Conservation (phyloP, 495 filamentous ascomycete genomes). For the Podospora sp. region DNA sequence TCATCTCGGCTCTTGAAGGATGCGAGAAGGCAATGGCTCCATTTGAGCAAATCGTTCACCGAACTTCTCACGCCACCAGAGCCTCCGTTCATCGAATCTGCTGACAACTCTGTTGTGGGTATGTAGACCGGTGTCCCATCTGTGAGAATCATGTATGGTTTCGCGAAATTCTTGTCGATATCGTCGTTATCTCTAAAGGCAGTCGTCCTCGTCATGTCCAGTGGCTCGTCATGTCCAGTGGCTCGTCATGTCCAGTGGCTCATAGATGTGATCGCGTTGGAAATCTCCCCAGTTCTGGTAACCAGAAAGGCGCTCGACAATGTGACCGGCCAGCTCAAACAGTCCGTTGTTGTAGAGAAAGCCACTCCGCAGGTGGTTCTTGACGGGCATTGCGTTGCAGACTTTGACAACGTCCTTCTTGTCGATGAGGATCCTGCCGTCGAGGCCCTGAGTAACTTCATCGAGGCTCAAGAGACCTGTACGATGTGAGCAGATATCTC, state of each 20-base stretch:
- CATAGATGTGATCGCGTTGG: conserved; percentile 8
- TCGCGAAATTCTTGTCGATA: conserved; percentile 6
- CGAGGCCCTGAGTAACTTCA: conserved; percentile 15
- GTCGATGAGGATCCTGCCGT: conserved; percentile 8
- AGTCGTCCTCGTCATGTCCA: conserved; percentile 7
- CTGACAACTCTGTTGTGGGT: not conserved
- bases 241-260: conserved; percentile 7
- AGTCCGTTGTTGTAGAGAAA: conserved; percentile 16
- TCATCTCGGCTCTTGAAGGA: too few species aligned
- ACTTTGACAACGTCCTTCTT: conserved; percentile 19
- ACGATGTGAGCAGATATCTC: conserved; percentile 15
- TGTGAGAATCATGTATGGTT: conserved; percentile 3
- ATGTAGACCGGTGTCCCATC: not conserved
- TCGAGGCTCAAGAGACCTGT: conserved; percentile 9
- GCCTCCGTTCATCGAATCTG: conserved; percentile 16
- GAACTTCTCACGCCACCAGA: conserved; percentile 12
- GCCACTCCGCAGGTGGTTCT: not conserved
- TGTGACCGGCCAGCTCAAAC: conserved; percentile 6
- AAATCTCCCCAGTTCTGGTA: conserved; percentile 4
- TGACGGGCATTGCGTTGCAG: conserved; percentile 10
- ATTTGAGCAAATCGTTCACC: conserved; percentile 6
- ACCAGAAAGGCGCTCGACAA: conserved; percentile 4
- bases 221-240: conserved; percentile 4
- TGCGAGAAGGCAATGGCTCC: conserved; percentile 2
- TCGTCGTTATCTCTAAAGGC: conserved; percentile 3